phyloP scores from a whole-genome alignment of 768 basidiomycete genomes.

The Amanita brunnescens region DNA sequence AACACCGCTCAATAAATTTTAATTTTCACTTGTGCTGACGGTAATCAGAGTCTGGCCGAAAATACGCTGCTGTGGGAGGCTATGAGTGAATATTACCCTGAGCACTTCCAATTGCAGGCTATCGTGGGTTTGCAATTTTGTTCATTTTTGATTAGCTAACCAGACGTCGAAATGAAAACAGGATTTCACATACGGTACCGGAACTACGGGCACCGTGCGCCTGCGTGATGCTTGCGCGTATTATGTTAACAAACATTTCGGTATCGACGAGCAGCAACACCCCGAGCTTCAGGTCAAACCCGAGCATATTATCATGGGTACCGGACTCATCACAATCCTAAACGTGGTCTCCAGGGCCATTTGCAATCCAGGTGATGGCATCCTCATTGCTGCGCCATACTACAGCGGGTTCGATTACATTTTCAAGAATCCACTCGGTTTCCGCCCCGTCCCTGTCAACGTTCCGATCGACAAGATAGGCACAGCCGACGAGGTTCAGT shows the following conservation, averaged over 20 bases:
- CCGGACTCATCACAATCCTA: constrained; percentile 11
- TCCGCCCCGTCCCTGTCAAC: constrained; percentile 7
- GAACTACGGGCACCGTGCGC: constrained; percentile 7
- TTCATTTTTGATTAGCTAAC: too few relatives aligned
- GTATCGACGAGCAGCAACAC: too few relatives aligned
- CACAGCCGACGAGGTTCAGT: constrained; percentile 10
- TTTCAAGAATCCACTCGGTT: constrained; percentile 2
- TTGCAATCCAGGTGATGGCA: constrained; percentile 11
- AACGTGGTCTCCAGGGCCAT: constrained; percentile 9
- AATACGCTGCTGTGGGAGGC: too few relatives aligned
- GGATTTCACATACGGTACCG: constrained; percentile 16
- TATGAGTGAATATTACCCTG: too few relatives aligned
- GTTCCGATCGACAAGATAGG: constrained; percentile 8
- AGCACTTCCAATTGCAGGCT: too few relatives aligned
- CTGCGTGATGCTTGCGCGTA: constrained; percentile 9
- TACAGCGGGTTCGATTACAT: constrained; percentile 14
- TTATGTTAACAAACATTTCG: constrained; percentile 12
- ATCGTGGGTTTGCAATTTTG: too few relatives aligned
- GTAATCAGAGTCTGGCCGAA: too few relatives aligned
- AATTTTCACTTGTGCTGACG: too few relatives aligned
- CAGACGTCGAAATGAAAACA: too few relatives aligned
- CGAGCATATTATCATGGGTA: constrained; percentile 10
- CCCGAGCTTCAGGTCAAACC: constrained; percentile 7
- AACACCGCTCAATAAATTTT: too few relatives aligned
- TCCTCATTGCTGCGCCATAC: constrained; percentile 13